Evolutionary conservation across 1,139 yeast species (phyloP).

Genomic region (Diutina siamensis): DNA sequence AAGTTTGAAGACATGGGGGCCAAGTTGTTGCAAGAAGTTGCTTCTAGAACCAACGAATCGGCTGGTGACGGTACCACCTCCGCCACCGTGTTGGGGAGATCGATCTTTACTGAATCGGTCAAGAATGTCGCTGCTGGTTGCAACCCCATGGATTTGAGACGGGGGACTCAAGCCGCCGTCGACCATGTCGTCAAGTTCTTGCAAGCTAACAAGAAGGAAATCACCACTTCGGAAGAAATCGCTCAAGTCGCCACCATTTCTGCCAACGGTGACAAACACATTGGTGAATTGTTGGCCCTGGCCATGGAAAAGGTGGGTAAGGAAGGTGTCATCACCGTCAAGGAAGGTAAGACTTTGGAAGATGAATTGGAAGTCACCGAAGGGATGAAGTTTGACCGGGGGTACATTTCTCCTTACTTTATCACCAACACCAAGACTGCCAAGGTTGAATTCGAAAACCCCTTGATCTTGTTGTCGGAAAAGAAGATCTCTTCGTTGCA

Average conservation of each 20-base stretch:
- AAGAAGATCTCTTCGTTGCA: slow-evolving; percentile 90
- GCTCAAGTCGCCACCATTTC: slow-evolving; percentile 99
- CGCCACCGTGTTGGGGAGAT: slow-evolving; percentile 94
- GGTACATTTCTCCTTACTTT: slow-evolving; percentile 95
- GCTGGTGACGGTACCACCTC: slow-evolving; percentile 99
- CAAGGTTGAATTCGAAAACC: slow-evolving; percentile 96
- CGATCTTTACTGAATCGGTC: slow-evolving; percentile 93
- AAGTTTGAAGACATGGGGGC: slow-evolving; percentile 97
- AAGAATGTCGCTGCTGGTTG: slow-evolving; percentile 99
- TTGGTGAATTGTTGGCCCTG: slow-evolving; percentile 84
- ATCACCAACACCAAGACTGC: slow-evolving; percentile 95
- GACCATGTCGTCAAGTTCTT: slow-evolving; percentile 89
- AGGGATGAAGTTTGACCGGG: slow-evolving; percentile 99
- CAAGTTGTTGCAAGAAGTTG: slow-evolving; percentile 91
- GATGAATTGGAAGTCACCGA: slow-evolving; percentile 97
- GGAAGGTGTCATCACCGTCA: slow-evolving; percentile 98
- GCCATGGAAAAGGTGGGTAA: slow-evolving; percentile 99
- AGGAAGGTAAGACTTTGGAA: slow-evolving; percentile 92
- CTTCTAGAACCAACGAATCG: slow-evolving; percentile 93
- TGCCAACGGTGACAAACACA: slow-evolving; percentile 94
- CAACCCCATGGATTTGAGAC: slow-evolving; percentile 98
- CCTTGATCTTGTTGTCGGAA: slow-evolving; percentile 80
- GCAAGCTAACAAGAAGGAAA: slow-evolving; percentile 87
- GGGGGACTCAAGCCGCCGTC: slow-evolving; percentile 98
- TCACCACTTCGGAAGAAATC: slow-evolving; percentile 93